Base-by-base conservation (phyloP, 2,329 filamentous ascomycete genomes). In the Diaporthe nobilis region DNA sequence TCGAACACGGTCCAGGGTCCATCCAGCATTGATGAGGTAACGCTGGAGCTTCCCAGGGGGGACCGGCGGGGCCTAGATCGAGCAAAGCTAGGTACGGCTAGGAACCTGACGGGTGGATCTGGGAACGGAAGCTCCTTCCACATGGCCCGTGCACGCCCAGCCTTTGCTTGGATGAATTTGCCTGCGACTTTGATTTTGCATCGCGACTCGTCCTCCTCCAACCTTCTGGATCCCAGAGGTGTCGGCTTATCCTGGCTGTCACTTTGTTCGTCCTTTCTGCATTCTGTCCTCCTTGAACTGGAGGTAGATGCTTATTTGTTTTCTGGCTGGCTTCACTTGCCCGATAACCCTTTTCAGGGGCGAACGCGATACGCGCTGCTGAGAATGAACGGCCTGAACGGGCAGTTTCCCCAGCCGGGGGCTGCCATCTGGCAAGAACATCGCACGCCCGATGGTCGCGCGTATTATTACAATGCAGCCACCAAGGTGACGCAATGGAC, bases 401-500 rank as follows among this genome's bases (percentile, higher is more conserved):
- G 85, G 80, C 84, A 85, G 15, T 80, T 82, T 72, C 78, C 79
- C 75, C 78, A 74, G 55, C 79, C 79, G 37, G 81, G 77, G 51
- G 77, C 88, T 74, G 83, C 90, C 58, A 20, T 68, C 37, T 98
- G 96, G 96, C 92, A 94, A 84, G 94, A 97, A 84, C 93, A 94
- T 79, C 93, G 92, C 80, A 94, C 93, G 79, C 87, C 92, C 3
- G 95, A 98, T 81, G 96, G 96, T 78, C 92, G 94, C 79, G 89
- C 92, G 63, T 99, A 99, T 85, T 99, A 97, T 84, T 98, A 96
- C 88, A 98, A 99, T 83, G 86, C 92, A 17, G 86, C 91, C 77
- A 98, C 95, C 22, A 97, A 97, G 83, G 91, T 90, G 78, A 98
- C 97, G 44, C 94, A 96, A 90, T 99, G 97, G 97, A 93, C 92